Base-by-base conservation (phyloP, 441 rosid species). In the Viola pubescens region DNA sequence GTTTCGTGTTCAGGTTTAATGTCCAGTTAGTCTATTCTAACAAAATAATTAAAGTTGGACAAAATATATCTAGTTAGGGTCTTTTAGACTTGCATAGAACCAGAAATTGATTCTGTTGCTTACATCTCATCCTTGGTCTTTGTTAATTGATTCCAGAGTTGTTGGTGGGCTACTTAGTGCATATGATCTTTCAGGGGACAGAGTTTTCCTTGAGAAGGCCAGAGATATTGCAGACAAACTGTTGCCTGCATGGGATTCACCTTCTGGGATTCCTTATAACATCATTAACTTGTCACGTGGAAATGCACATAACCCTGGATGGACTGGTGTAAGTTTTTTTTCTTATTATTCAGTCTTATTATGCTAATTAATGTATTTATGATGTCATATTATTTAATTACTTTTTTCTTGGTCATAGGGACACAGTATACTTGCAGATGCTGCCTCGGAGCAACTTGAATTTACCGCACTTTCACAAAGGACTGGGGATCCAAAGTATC, bases 111-210 rank as follows among this genome's bases (percentile, higher is more conserved):
- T 26, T 26, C 2, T 4, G 16, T 38, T 41, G 59, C 5, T 7
- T 16, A 26, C 19, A 54, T 62, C 64, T 26, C 42, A 68, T 75
- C 63, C 70, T 53, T 26, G 13, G 46, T 6, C 44, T 5, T 12
- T 34, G 6, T 12, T 10, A 39, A 67, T 65, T 59, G 60, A 69
- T 63, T 77, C 60, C 81, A 94, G 99, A 79, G 98, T 94, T 70
- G 92, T 94, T 26, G 99, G 99, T 66, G 98, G 98, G 55, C 96
- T 94, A 75, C 96, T 94, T 71, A 94, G 99, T 72, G 79, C 95
- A 1, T 86, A 88, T 67, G 99, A 94, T 81, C 97, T 94, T 52
- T 91, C 97, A 42, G 82, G 84, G 60, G 99, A 94, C 70, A 79
- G 75, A 71, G 42, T 89, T 67, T 94, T 94, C 78, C 83, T 94